phyloP scores from a whole-genome alignment of 1,284 basidiomycete species.

The Malassezia sympodialis region DNA sequence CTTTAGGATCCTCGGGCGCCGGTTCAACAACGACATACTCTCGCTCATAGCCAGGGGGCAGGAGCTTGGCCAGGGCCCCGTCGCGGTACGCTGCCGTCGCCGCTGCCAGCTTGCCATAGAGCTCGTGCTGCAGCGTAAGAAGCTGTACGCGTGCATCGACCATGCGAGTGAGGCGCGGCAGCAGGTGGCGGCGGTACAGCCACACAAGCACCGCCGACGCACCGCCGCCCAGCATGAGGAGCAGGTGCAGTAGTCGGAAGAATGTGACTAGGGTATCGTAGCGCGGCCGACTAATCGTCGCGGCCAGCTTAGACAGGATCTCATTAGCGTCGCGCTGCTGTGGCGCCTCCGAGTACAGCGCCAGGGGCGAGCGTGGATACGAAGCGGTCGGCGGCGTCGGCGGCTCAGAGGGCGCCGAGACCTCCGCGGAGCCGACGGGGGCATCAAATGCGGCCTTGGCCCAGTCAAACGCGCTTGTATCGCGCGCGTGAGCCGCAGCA shows the following conservation, averaged over 20 bases:
- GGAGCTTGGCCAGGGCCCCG: constrained; percentile 4
- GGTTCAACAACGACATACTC: constrained; percentile 15
- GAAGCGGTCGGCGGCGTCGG: constrained; percentile 22
- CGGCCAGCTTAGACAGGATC: constrained; percentile 7
- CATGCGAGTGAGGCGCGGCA: constrained; percentile 31
- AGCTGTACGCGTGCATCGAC: constrained; percentile 31
- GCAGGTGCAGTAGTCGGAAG: constrained; percentile 32
- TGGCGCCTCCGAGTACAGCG: constrained; percentile 23
- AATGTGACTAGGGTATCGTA: constrained; percentile 40
- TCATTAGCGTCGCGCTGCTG: constrained; percentile 16
- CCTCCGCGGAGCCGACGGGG: constrained; percentile 16
- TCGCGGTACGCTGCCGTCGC: constrained; percentile 18
- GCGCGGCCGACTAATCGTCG: constrained; percentile 14
- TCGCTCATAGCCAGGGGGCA: constrained; percentile 10
- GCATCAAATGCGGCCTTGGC: constrained; percentile 33
- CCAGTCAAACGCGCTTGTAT: constrained; percentile 17
- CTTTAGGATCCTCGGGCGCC: background rate
- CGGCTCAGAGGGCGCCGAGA: constrained; percentile 7
- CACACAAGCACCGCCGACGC: constrained; percentile 28
- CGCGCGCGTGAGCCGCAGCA: background rate
- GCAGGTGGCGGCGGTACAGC: constrained; percentile 30
- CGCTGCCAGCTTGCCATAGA: constrained; percentile 24
- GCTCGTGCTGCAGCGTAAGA: constrained; percentile 27
- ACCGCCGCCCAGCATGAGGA: constrained; percentile 39
- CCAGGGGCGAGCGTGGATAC: constrained; percentile 38